phyloP scores from a whole-genome alignment of 805 yeast species.

The Ogataea pilisensis region DNA sequence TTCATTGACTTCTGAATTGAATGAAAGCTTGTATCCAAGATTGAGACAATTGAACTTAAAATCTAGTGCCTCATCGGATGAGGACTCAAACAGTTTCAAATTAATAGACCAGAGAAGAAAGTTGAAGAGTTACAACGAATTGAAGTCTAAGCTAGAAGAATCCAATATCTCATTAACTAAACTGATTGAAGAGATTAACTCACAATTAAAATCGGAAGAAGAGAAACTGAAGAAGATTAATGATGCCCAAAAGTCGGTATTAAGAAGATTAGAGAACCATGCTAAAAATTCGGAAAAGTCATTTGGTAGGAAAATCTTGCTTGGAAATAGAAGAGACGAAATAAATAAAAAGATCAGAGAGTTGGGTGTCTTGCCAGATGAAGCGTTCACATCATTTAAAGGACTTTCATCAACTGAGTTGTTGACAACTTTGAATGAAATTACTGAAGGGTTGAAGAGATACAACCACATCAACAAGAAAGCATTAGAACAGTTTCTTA shows the following conservation, averaged over 20 bases:
- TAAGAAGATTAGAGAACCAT: constrained; percentile 55
- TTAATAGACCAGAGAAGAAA: constrained; percentile 16
- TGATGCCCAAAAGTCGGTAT: constrained; percentile 49
- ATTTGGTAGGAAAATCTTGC: constrained; percentile 56
- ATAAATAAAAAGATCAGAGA: constrained; percentile 70
- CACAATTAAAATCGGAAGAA: constrained; percentile 30
- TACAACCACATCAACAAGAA: constrained; percentile 81
- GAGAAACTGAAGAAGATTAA: constrained; percentile 47
- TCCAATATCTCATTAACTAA: constrained; percentile 28
- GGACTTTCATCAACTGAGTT: constrained; percentile 45
- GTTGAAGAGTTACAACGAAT: constrained; percentile 11
- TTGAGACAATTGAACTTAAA: constrained; percentile 33
- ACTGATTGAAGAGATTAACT: constrained; percentile 28
- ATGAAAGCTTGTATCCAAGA: constrained; percentile 55
- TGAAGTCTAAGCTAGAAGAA: constrained; percentile 21
- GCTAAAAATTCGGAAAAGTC: constrained; percentile 63
- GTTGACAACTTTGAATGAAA: constrained; percentile 46
- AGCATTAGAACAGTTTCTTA: constrained; percentile 78
- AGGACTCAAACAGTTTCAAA: constrained; percentile 8
- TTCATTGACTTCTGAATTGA: constrained; percentile 49
- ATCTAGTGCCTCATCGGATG: constrained; percentile 3
- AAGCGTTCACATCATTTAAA: constrained; percentile 56
- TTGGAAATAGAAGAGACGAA: constrained; percentile 64
- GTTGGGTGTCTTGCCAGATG: constrained; percentile 86
- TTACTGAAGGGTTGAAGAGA: constrained; percentile 54